Percentiles rank a stretch among this genome's conserved stretches.
Evolutionary conservation across 257 asterid species (phyloP).

Genomic region (Linderniella brevidens): DNA sequence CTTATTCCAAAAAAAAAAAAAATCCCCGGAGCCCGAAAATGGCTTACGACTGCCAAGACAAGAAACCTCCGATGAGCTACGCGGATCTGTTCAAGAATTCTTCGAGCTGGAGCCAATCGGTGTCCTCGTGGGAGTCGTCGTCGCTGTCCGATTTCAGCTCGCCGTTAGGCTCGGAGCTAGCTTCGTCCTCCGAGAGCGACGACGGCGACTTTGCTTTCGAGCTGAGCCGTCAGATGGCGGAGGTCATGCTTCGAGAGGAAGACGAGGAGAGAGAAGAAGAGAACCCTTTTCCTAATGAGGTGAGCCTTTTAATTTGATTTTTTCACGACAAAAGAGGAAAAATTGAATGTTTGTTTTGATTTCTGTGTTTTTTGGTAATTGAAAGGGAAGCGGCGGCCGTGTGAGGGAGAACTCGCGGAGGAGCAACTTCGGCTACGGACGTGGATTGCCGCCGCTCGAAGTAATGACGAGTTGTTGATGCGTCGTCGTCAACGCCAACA

Average conservation of each 20-base stretch:
- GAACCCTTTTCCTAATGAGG: not conserved
- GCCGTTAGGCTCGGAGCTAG: conserved; percentile 49
- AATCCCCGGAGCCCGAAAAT: no score
- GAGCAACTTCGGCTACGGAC: not conserved
- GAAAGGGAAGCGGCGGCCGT: not conserved
- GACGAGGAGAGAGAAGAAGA: conserved; percentile 6
- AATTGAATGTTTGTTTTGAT: not conserved
- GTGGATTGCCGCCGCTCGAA: conserved; percentile 8
- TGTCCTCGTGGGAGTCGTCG: conserved; percentile 23
- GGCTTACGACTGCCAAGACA: conserved; percentile 21
- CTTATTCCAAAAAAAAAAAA: no score
- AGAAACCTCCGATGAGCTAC: conserved; percentile 17
- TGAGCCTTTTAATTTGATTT: no score
- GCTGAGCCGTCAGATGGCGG: conserved; percentile 78
- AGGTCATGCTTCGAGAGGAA: conserved; percentile 58
- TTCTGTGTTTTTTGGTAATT: not conserved
- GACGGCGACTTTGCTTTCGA: conserved; percentile 51
- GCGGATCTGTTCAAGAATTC: conserved; percentile 28
- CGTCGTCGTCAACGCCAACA: not conserved
- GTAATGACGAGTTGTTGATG: conserved; percentile 7
- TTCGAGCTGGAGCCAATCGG: conserved; percentile 13
- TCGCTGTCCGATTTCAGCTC: conserved; percentile 45
- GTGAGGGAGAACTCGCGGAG: conserved; percentile 5
- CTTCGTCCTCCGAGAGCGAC: conserved; percentile 34
- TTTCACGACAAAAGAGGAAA: not conserved